Base-by-base conservation (phyloP, 2,329 filamentous ascomycete species). In the Aspergillus transmontanensis region DNA sequence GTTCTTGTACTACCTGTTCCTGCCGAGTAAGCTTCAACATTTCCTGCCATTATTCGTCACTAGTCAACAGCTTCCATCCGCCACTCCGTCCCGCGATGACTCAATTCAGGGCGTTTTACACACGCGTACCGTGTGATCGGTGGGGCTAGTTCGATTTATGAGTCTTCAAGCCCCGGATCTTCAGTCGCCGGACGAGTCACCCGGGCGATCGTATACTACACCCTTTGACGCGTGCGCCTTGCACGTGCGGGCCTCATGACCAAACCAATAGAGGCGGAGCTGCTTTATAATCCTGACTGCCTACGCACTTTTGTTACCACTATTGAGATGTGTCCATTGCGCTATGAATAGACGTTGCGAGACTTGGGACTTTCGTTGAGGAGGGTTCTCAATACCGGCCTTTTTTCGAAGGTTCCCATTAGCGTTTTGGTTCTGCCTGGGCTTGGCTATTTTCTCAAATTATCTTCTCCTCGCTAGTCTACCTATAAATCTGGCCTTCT, bases 201-300 rank as follows among this genome's bases (percentile, higher is more conserved):
- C 66, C 64, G 66, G 66, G 60, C 58, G 61, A 65, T 57, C 58
- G 55, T 66, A 57, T 39, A n/a, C 59, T 39, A 14, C 62, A 50
- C 61, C 50, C 32, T 14, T 51, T 36, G 30, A 62, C 69, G 67
- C 68, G 68, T 70, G 69, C 67, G 39, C 61, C 65, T 46, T 55
- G 63, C 68, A 67, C 66, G 66, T 70, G 66, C 54, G 11, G 62
- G 32, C 58, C 64, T 58, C 58, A 68, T 70, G 64, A 69, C 63
- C 60, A 45, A 23, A 16, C 59, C 57, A 23, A 32, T 21, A 48
- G 55, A 56, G 67, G 67, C 68, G 64, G 63, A 65, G 65, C 34
- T 50, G 48, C 55, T 63, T 65, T 64, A 69, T 58, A 67, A 63
- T 34, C 26, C 21, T 57, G 14, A 45, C 6, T 63, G 50, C n/a